These are phyloP conservation scores for Trametes cingulata DNA, from an alignment of 768 basidiomycete genomes.

Conservation along the genomic window DNA sequence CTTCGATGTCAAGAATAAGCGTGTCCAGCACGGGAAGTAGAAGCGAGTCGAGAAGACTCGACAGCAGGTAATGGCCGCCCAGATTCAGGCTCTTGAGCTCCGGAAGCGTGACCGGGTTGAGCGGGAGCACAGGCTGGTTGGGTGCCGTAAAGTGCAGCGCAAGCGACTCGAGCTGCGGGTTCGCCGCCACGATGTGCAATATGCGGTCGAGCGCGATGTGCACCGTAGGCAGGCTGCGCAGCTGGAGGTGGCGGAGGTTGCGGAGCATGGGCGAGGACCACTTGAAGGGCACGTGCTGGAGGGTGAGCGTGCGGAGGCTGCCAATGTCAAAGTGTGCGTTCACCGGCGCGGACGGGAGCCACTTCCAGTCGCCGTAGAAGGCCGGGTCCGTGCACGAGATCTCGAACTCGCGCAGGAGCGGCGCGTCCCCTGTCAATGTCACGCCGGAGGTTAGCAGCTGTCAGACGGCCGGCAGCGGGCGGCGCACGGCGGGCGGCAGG, in stretches of 20 bases:
- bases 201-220: conserved; percentile 69
- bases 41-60: conserved; percentile 61
- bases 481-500: neutral
- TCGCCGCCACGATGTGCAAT: conserved; percentile 61
- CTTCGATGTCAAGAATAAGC: conserved; percentile 69
- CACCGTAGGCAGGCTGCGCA: conserved; percentile 64
- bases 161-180: conserved; percentile 55
- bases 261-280: conserved; percentile 76
- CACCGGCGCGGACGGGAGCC: conserved; percentile 60
- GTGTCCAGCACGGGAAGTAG: conserved; percentile 56
- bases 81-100: conserved; percentile 56
- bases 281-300: conserved; percentile 75
- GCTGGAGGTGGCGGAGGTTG: conserved; percentile 55
- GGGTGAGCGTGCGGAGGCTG: conserved; percentile 55
- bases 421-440: conserved; percentile 59
- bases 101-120: conserved; percentile 52
- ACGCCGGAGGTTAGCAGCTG: conserved; percentile 10
- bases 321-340: conserved; percentile 41
- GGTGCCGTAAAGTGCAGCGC: conserved; percentile 64
- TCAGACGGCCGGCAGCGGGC: neutral
- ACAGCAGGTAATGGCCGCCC: conserved; percentile 68
- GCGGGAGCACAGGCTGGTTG: conserved; percentile 62
- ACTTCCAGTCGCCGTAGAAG: conserved; percentile 66
- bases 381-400: conserved; percentile 69
- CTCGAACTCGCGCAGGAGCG: conserved; percentile 74